phyloP scores from a whole-genome alignment of 768 basidiomycete species.

The Brasilioporus rufonigricans region DNA sequence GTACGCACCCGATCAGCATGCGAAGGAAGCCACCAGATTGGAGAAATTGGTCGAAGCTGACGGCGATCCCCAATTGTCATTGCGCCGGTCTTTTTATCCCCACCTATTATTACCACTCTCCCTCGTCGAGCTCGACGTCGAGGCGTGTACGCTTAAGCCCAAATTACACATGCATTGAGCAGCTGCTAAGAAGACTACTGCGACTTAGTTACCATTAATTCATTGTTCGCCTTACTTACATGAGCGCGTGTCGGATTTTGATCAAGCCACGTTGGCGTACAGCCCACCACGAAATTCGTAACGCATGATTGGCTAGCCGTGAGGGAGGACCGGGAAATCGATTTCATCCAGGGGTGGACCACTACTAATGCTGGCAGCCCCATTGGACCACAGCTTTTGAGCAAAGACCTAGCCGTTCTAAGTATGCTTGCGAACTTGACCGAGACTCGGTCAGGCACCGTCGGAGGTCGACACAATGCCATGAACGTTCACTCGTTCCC shows the following conservation, averaged over 20 bases:
- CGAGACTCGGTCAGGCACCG: too few species aligned
- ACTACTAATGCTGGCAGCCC: not conserved
- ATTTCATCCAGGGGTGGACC: too few species aligned
- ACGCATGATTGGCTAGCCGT: not conserved
- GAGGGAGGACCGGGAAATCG: not conserved
- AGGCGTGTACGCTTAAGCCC: too few species aligned
- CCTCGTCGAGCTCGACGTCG: not conserved
- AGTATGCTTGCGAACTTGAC: too few species aligned
- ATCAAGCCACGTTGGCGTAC: too few species aligned
- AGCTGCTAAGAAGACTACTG: not conserved
- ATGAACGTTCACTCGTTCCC: too few species aligned
- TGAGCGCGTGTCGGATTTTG: too few species aligned
- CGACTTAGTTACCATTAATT: too few species aligned
- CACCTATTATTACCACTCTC: not conserved
- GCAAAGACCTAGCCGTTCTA: too few species aligned
- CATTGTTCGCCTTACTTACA: too few species aligned
- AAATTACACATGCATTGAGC: not conserved
- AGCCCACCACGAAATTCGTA: not conserved
- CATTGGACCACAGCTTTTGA: not conserved
- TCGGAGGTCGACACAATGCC: too few species aligned
- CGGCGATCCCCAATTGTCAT: not conserved
- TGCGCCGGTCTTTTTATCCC: not conserved
- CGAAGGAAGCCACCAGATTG: not conserved
- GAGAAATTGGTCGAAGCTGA: not conserved
- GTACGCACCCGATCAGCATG: not conserved